These are phyloP conservation scores for Theobroma grandiflorum DNA, from an alignment of 441 rosid genomes.

Conservation along the genomic window DNA sequence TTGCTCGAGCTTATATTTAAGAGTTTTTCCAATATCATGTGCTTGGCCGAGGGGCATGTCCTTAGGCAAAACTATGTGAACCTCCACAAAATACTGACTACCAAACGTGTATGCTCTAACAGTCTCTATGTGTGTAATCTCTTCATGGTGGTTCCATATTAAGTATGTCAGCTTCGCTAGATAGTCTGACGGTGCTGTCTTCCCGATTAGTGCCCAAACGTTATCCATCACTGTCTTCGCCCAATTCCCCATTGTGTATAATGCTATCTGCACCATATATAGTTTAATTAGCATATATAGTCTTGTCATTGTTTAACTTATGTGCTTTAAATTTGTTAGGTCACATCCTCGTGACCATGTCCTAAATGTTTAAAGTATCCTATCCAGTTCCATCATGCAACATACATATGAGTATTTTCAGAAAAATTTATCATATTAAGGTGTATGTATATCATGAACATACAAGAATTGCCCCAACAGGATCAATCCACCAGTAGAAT, in stretches of 20 bases:
- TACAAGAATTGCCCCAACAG: constrained; percentile 54
- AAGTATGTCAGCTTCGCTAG: constrained; percentile 55
- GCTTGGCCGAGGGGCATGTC: constrained; percentile 51
- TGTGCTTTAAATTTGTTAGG: neutral
- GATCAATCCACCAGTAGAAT: constrained; percentile 65
- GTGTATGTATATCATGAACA: constrained; percentile 21
- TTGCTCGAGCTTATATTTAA: constrained; percentile 59
- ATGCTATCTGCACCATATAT: constrained; percentile 44
- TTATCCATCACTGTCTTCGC: constrained; percentile 55
- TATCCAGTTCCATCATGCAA: too few relatives aligned
- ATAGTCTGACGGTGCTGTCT: constrained; percentile 62
- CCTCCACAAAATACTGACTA: constrained; percentile 58
- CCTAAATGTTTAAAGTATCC: too few relatives aligned
- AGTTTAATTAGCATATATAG: neutral
- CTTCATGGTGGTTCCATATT: constrained; percentile 61
- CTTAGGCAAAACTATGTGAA: constrained; percentile 54
- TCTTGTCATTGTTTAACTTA: neutral
- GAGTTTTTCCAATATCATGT: constrained; percentile 57
- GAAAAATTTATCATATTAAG: too few relatives aligned
- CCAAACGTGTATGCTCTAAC: constrained; percentile 68
- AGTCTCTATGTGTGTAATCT: constrained; percentile 53
- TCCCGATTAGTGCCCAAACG: constrained; percentile 53
- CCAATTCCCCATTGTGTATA: constrained; percentile 58
- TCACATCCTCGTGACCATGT: too few relatives aligned
- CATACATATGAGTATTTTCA: too few relatives aligned